These are phyloP conservation scores for Chionographis japonica DNA, from an alignment of 106 monocot genomes.

Conservation along the genomic window DNA sequence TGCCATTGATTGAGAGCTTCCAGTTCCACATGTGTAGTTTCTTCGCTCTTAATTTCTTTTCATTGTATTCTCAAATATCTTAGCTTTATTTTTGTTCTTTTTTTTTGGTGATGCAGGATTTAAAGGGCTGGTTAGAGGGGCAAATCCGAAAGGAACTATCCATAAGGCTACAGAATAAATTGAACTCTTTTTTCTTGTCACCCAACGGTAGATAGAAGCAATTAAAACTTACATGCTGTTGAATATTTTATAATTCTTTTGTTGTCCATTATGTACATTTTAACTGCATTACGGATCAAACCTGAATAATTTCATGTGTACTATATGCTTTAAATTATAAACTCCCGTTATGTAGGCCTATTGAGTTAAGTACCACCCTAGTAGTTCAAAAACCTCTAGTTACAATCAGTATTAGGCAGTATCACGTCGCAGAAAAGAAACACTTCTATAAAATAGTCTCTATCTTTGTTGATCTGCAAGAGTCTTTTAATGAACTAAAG, in stretches of 20 bases:
- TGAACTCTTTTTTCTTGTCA: constrained; percentile 16
- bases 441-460: too few relatives aligned
- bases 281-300: too few relatives aligned
- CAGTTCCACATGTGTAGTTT: constrained; percentile 1
- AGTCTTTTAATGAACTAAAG: too few relatives aligned
- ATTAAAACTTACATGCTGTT: neutral
- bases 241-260: neutral
- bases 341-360: too few relatives aligned
- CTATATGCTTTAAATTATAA: too few relatives aligned
- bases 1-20: neutral
- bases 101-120: constrained; percentile 23
- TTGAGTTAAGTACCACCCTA: too few relatives aligned
- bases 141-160: constrained; percentile 25
- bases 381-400: too few relatives aligned
- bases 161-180: constrained; percentile 22
- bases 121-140: constrained; percentile 26
- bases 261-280: too few relatives aligned
- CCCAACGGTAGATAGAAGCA: constrained; percentile 22
- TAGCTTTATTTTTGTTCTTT: neutral
- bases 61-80: neutral
- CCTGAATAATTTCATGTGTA: too few relatives aligned
- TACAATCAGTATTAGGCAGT: too few relatives aligned
- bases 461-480: too few relatives aligned
- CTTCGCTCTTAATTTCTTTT: neutral
- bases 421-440: too few relatives aligned